Conservation (phyloP, 164 flowering plant genomes). For the Aristolochia contorta region DNA sequence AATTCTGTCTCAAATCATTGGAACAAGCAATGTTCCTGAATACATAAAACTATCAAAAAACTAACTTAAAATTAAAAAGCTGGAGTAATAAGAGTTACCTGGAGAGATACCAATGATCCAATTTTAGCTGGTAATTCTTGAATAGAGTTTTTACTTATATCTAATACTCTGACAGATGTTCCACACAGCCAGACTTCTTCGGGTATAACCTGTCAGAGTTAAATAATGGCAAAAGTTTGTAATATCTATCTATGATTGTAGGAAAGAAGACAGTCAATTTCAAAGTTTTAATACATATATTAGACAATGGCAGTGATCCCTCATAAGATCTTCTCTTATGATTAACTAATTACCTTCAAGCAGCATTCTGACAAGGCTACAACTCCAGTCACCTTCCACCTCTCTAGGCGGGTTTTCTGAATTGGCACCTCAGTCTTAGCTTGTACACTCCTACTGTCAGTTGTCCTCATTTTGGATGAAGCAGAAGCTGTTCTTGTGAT, state of each 20-base stretch:
- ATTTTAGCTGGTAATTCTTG: conserved; percentile 40
- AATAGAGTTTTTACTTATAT: conserved; percentile 51
- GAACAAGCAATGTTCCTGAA: too few species aligned
- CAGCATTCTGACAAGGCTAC: conserved; percentile 43
- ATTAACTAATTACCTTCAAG: conserved; percentile 42
- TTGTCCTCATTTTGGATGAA: conserved; percentile 15
- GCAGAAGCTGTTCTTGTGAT: conserved; percentile 38
- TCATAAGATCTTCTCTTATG: neutral
- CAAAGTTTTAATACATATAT: too few species aligned
- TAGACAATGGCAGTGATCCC: neutral
- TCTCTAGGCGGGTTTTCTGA: conserved; percentile 35
- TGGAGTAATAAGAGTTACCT: conserved; percentile 25
- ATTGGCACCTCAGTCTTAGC: conserved; percentile 17
- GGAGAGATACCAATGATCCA: conserved; percentile 36
- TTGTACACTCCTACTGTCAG: neutral
- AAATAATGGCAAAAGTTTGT: neutral
- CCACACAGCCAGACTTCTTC: conserved; percentile 82
- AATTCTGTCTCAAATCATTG: too few species aligned
- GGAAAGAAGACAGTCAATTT: neutral
- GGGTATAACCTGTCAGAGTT: conserved; percentile 50
- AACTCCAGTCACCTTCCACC: conserved; percentile 75
- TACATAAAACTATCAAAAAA: neutral
- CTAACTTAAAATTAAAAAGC: neutral
- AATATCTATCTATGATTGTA: neutral
- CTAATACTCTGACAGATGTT: conserved; percentile 53